These are phyloP conservation scores for Gracilaria domingensis DNA, from an alignment of 23 red algal genomes.

Conservation along the genomic window DNA sequence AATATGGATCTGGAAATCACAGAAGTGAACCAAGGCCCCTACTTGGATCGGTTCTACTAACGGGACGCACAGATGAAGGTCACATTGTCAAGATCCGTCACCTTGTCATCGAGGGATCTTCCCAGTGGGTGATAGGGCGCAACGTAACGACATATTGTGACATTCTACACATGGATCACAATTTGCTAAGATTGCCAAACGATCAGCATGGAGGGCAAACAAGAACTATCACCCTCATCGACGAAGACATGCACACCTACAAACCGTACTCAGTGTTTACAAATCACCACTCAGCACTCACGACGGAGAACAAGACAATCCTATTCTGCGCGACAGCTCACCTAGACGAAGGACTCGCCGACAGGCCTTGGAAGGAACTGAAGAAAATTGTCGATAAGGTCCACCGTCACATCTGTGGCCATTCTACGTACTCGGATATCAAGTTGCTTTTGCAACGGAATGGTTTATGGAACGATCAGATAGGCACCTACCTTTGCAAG, in stretches of 20 bases:
- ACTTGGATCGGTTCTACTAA: conserved; percentile 5
- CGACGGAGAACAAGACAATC: background rate
- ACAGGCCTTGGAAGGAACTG: background rate
- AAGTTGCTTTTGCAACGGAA: conserved; percentile 14
- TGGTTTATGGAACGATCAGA: background rate
- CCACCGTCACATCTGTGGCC: conserved; percentile 26
- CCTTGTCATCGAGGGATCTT: background rate
- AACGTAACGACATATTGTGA: background rate
- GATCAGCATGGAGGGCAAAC: background rate
- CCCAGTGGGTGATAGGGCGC: background rate
- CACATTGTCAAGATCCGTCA: background rate
- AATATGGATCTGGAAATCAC: conserved; percentile 62
- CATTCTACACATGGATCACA: background rate
- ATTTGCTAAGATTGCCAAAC: background rate
- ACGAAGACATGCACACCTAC: conserved; percentile 28
- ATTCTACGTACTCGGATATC: conserved; percentile 5
- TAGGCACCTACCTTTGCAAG: conserved; percentile 1
- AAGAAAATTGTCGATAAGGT: conserved; percentile 29
- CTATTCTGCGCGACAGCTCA: conserved; percentile 17
- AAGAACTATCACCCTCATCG: background rate
- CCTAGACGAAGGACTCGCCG: background rate
- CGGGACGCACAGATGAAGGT: background rate
- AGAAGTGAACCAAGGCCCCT: conserved; percentile 2
- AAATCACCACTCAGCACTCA: background rate
- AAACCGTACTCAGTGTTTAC: background rate